Evolutionary conservation across 768 basidiomycete genomes (phyloP).

Genomic region (Lentinus brumalis): DNA sequence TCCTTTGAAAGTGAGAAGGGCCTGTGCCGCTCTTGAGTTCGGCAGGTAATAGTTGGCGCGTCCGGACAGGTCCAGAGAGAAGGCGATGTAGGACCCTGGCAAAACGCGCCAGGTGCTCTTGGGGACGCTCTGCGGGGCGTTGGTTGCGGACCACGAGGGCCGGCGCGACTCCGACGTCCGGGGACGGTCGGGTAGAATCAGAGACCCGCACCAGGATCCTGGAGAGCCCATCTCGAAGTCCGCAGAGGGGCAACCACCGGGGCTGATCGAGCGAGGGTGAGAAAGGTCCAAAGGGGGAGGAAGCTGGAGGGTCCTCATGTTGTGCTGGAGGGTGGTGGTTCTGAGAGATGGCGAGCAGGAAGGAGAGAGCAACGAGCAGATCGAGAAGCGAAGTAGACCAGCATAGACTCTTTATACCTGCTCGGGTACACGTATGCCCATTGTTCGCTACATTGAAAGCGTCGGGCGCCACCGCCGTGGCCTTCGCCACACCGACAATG

Average conservation of each 20-base stretch:
- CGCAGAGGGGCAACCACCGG: constrained; percentile 17
- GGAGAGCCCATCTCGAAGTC: constrained; percentile 9
- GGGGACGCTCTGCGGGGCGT: constrained; percentile 8
- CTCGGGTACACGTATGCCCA: neutral
- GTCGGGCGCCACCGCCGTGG: constrained; percentile 2
- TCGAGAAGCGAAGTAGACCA: neutral
- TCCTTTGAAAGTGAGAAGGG: constrained; percentile 10
- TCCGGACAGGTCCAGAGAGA: constrained; percentile 16
- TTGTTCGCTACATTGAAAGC: constrained; percentile 14
- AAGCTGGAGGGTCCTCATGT: constrained; percentile 5
- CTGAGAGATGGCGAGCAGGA: neutral
- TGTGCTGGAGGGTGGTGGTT: neutral
- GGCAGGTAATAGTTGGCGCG: neutral
- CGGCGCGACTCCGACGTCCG: constrained; percentile 16
- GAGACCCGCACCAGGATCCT: constrained; percentile 5
- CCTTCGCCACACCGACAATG: constrained; percentile 11
- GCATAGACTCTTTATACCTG: constrained; percentile 8
- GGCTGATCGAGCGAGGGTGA: constrained; percentile 13
- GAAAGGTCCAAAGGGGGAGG: constrained; percentile 6
- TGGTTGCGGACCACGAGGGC: constrained; percentile 13
- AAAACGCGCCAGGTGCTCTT: constrained; percentile 14
- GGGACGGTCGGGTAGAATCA: constrained; percentile 11
- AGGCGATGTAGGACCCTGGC: constrained; percentile 24
- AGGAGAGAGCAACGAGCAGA: neutral
- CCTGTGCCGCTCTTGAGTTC: constrained; percentile 1